Conservation (phyloP, 2,329 filamentous ascomycete species). For the Pseudogymnoascus sp. region DNA sequence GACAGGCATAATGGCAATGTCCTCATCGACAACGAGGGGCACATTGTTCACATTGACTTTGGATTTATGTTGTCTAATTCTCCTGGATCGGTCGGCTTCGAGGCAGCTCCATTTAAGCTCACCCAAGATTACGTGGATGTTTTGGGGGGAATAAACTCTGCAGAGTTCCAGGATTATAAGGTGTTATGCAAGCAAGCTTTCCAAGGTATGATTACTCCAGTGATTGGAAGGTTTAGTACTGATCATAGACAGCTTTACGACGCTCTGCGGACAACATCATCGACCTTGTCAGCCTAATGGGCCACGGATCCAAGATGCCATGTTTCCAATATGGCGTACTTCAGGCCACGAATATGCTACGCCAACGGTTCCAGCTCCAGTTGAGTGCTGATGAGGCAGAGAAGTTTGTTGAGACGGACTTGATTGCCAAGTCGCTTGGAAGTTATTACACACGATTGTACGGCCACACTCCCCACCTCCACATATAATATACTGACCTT, state of each 20-base stretch:
- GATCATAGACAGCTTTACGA: conserved; percentile 48
- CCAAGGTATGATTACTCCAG: conserved; percentile 47
- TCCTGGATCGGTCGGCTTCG: conserved; percentile 74
- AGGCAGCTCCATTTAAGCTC: conserved; percentile 79
- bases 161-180: conserved; percentile 68
- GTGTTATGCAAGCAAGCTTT: conserved; percentile 74
- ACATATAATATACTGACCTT: conserved; percentile 11
- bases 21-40: conserved; percentile 74
- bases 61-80: conserved; percentile 87
- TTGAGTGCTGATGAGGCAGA: conserved; percentile 75
- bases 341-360: conserved; percentile 59
- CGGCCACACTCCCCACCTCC: conserved; percentile 29
- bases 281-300: conserved; percentile 78
- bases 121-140: conserved; percentile 82
- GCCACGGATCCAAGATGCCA: conserved; percentile 73
- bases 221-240: conserved; percentile 9
- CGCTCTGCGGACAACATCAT: conserved; percentile 73
- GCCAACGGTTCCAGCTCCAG: conserved; percentile 72
- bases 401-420: conserved; percentile 68
- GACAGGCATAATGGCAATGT: conserved; percentile 83
- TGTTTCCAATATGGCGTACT: conserved; percentile 69
- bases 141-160: conserved; percentile 61
- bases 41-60: conserved; percentile 84
- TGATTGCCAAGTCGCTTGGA: conserved; percentile 72
- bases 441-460: conserved; percentile 83